Evolutionary conservation across 257 asterid species (phyloP), one percentile per base, ranked within the genome.

Genomic region (Osmanthus fragrans): DNA sequence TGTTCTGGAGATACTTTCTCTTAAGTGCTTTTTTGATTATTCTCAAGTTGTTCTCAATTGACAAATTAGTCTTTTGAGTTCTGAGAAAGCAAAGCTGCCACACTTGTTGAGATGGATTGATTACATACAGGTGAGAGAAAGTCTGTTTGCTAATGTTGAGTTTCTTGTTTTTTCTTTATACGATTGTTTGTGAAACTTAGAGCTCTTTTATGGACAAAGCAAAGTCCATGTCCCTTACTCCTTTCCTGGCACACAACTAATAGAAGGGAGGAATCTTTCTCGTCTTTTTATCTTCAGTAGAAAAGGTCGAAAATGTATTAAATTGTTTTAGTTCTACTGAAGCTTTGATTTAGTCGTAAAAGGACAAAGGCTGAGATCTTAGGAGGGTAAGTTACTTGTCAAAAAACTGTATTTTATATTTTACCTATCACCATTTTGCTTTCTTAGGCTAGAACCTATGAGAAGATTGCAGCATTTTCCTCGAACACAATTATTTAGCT

Each of bases 61-160:
- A 49, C 87, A 93, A 98, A 67, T 78, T 82, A 86, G 89, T 76
- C 89, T 89, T 77, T 85, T 96, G 33, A 80, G 82, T 65, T 76
- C 86, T 11, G 94, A 90, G 66, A 85, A 78, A 86, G 87, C 80
- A 65, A 90, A 85, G 56, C 73, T 92, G 76, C 94, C 96, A 40
- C 94, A 93, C 84, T 79, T 96, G 82, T 73, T 89, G 81, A 89
- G 98, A 84, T 92, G 97, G 98, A 80, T 84, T 83, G 95, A 87
- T 79, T 92, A 94, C 83, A 87, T 96, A 80, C 99, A 93, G 98
- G 98, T 93, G 80, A 58, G 72, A 25, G 37, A 19, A 34, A 29
- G 65, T 76, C 29, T 30, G 37, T 79, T 73, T 2, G 21, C 5
- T 30, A 34, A n/a, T 15, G 6, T 65, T 9, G 32, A n/a, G 56